phyloP scores from a whole-genome alignment of 2,329 filamentous ascomycete species.

The Monilinia fructigena region DNA sequence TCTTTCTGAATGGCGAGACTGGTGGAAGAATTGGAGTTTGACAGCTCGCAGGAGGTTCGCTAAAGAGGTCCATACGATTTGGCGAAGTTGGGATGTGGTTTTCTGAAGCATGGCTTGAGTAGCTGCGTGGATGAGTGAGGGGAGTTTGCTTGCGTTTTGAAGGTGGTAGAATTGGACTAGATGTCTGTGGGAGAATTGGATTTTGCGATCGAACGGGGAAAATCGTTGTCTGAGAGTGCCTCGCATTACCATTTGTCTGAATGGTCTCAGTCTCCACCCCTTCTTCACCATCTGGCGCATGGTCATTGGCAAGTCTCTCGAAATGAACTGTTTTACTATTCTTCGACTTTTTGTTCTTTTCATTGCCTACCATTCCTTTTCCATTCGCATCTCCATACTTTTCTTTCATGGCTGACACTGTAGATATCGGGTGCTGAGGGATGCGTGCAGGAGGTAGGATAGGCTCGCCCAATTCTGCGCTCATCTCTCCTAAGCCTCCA shows the following conservation, averaged over 20 bases:
- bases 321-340: background rate
- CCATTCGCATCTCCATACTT: background rate
- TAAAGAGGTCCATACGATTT: background rate
- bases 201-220: background rate
- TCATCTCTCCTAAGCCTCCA: slow-evolving; percentile 1
- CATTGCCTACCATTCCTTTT: background rate
- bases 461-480: slow-evolving; percentile 5
- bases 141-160: background rate
- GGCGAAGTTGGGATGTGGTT: background rate
- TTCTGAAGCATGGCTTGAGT: background rate
- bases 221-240: background rate
- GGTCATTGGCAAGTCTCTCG: background rate
- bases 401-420: too few species aligned
- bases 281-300: background rate
- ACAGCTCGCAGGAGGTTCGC: background rate
- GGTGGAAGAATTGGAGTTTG: slow-evolving; percentile 17
- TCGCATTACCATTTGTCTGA: slow-evolving; percentile 1
- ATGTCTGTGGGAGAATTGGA: background rate
- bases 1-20: slow-evolving; percentile 6
- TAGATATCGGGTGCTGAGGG: background rate
- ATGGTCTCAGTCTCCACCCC: background rate
- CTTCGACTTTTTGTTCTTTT: slow-evolving; percentile 1
- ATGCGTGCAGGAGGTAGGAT: background rate
- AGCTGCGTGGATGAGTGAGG: background rate
- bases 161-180: background rate